These are phyloP conservation scores for Amaranthus tricolor DNA, from an alignment of 179 eudicot species.

Conservation along the genomic window DNA sequence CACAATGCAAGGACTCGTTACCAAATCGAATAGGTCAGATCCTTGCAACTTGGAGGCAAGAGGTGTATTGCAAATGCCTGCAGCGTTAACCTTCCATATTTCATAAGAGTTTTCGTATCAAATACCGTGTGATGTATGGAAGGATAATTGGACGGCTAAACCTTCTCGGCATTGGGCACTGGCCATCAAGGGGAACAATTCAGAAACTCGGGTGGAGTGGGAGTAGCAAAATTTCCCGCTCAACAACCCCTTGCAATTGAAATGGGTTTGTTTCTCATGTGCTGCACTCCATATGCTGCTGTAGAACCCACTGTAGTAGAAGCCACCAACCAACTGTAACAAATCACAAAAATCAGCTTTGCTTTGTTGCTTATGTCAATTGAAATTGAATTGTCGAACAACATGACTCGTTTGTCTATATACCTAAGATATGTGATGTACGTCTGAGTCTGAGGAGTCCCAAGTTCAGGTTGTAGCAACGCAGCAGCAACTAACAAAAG, in stretches of 20 bases:
- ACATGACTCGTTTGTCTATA: neutral
- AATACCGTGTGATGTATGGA: neutral
- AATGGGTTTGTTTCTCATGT: constrained; percentile 44
- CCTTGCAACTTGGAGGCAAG: constrained; percentile 7
- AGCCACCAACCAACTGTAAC: constrained; percentile 87
- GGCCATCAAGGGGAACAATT: neutral
- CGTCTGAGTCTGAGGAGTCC: constrained; percentile 57
- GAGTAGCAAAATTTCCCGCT: neutral
- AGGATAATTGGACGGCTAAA: neutral
- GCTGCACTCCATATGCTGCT: constrained; percentile 77
- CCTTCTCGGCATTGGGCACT: neutral
- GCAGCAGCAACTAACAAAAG: constrained; percentile 76
- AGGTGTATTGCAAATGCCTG: neutral
- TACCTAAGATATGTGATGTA: constrained; percentile 86
- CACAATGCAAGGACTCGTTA: neutral
- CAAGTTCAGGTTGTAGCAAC: constrained; percentile 88
- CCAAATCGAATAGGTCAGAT: neutral
- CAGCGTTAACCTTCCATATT: too few species aligned
- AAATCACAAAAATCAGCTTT: constrained; percentile 12
- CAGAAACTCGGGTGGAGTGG: neutral
- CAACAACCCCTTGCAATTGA: constrained; percentile 22
- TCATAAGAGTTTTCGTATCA: neutral
- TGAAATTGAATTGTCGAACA: neutral
- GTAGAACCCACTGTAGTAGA: constrained; percentile 89
- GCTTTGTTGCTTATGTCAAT: neutral